A percentile compares a stretch with the other conserved stretches of the same genome.
Conservation (phyloP, 2,329 filamentous ascomycete genomes). For the Penicillium crustosum region DNA sequence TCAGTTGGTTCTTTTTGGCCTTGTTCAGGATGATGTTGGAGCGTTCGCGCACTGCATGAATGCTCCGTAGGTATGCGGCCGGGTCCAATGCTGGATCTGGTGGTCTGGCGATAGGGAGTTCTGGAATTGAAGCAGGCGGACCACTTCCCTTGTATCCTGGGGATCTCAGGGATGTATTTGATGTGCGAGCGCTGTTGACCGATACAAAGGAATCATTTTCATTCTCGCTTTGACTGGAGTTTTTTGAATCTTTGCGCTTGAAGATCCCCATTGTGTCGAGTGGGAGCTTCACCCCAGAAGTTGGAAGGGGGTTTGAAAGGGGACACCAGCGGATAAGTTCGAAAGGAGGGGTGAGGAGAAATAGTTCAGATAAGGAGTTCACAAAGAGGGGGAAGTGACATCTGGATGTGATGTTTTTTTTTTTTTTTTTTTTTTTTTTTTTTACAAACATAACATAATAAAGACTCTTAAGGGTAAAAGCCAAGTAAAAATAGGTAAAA, state of each 20-base stretch:
- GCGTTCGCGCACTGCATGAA: slow-evolving; percentile 82
- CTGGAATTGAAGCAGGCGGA: slow-evolving; percentile 59
- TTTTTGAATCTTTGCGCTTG: slow-evolving; percentile 48
- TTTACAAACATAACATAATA: neutral
- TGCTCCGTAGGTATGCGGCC: slow-evolving; percentile 84
- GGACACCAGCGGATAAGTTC: slow-evolving; percentile 1
- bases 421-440: neutral
- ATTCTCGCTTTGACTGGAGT: slow-evolving; percentile 33
- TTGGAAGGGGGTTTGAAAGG: neutral
- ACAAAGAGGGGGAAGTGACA: neutral
- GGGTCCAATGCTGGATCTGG: slow-evolving; percentile 88
- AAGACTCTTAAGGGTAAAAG: neutral
- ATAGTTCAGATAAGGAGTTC: neutral
- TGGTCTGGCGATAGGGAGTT: slow-evolving; percentile 76
- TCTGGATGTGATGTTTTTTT: slow-evolving; percentile 1
- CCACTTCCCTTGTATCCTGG: slow-evolving; percentile 50
- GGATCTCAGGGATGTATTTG: slow-evolving; percentile 51
- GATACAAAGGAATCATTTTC: slow-evolving; percentile 42
- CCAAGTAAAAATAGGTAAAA: slow-evolving; percentile 1
- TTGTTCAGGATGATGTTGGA: slow-evolving; percentile 72
- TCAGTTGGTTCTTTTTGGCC: slow-evolving; percentile 72
- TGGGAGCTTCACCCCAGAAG: slow-evolving; percentile 3
- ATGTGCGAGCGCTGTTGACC: slow-evolving; percentile 46
- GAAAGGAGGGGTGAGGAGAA: neutral
- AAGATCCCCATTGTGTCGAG: slow-evolving; percentile 45